Conservation (phyloP, 2,329 filamentous ascomycete species). For the Nigrospora sphaerica region DNA sequence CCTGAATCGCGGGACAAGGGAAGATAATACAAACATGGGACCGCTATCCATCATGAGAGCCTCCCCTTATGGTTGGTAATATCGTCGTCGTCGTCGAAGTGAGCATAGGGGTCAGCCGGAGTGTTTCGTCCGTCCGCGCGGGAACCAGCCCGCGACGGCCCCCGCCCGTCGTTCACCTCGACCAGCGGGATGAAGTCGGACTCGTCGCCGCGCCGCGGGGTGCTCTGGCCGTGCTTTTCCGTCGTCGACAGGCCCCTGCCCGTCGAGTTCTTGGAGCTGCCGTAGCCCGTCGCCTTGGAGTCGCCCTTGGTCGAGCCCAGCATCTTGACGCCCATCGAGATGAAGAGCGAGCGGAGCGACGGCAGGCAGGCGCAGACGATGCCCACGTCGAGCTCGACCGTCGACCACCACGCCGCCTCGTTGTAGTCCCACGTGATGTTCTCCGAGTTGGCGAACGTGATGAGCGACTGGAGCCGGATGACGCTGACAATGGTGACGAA, state of each 20-base stretch:
- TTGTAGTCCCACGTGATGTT: conserved; percentile 33
- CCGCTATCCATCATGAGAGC: too few relatives aligned
- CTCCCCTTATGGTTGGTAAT: too few relatives aligned
- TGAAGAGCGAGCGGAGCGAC: conserved; percentile 19
- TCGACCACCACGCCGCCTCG: conserved; percentile 31
- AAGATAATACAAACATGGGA: too few relatives aligned
- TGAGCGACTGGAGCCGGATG: conserved; percentile 32
- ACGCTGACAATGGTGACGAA: conserved; percentile 36
- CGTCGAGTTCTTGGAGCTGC: background rate
- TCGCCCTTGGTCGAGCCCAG: conserved; percentile 6
- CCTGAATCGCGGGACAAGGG: too few relatives aligned
- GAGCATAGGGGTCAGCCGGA: too few relatives aligned
- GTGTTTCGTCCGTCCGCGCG: too few relatives aligned
- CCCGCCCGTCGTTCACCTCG: conserved; percentile 1
- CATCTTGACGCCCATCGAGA: conserved; percentile 6
- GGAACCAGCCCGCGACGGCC: too few relatives aligned
- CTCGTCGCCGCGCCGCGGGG: conserved; percentile 8
- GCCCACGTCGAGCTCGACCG: conserved; percentile 32
- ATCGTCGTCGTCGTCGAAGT: too few relatives aligned
- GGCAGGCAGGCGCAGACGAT: conserved; percentile 38
- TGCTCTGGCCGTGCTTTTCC: background rate
- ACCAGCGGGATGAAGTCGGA: conserved; percentile 10
- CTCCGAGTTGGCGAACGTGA: conserved; percentile 29
- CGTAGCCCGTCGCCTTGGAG: conserved; percentile 2
- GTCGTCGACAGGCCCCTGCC: background rate